phyloP scores from a whole-genome alignment of 331 rosid species.

The Arachis monticola region DNA sequence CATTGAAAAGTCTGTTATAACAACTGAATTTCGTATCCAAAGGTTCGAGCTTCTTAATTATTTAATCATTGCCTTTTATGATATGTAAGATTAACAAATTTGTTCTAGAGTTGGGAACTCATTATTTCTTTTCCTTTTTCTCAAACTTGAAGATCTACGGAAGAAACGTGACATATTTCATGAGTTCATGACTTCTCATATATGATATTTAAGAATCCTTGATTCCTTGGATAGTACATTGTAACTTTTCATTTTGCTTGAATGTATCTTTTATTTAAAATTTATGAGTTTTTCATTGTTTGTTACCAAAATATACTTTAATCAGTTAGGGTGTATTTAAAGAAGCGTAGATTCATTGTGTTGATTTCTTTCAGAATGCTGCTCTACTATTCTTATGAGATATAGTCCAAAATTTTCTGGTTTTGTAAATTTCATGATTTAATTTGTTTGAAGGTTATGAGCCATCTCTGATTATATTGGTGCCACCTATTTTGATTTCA shows the following conservation, averaged over 20 bases:
- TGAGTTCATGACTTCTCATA: neutral
- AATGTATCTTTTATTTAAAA: neutral
- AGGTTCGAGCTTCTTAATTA: neutral
- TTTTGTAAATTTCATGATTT: neutral
- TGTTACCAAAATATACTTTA: conserved; percentile 12
- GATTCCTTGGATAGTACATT: conserved; percentile 13
- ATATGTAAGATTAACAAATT: conserved; percentile 1
- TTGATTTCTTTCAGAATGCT: conserved; percentile 4
- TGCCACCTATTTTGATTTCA: neutral
- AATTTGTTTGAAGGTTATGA: neutral
- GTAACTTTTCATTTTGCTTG: neutral
- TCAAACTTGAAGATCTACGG: neutral
- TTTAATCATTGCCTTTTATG: conserved; percentile 2
- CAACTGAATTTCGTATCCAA: conserved; percentile 9
- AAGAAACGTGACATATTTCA: conserved; percentile 10
- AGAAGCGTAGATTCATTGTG: neutral
- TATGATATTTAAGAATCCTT: neutral
- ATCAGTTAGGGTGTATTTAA: neutral
- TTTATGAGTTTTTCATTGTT: conserved; percentile 3
- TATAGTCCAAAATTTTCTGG: neutral
- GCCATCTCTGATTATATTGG: neutral
- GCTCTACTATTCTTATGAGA: conserved; percentile 2
- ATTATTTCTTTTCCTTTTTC: neutral
- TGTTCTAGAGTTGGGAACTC: conserved; percentile 21
- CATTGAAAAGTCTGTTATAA: neutral